Evolutionary conservation across 2,329 filamentous ascomycete species (phyloP), one percentile per base, ranked within the genome.

Genomic region (Onygena corvina): DNA sequence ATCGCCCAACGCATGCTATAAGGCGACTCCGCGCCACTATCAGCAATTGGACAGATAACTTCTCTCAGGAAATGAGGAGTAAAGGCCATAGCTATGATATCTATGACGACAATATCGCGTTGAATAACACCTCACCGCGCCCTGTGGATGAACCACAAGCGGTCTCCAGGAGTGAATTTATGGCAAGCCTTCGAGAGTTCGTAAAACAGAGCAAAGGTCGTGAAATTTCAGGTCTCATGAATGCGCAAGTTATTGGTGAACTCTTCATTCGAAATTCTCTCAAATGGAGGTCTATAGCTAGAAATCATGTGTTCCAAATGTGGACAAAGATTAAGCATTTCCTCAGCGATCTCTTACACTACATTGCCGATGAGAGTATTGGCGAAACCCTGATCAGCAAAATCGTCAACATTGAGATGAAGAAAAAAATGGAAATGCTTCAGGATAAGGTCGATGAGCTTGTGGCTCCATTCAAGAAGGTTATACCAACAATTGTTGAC

Each of bases 241-340:
- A 69, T 49, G 64, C 67, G 1, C 56, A 64, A 1, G 52, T 70
- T 1, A 53, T 71, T 12, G 62, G 62, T 2, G 66, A 69, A 40
- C 53, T 71, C 1, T 71, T 70, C 44, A 62, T 63, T 56, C 64
- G 67, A 46, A 64, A 68, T 51, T 65, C 62, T 2, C 54, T 53
- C 2, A 57, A 58, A 25, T 70, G 67, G 67, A 49, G 59, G 1
- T 21, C 49, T 4, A 53, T 68, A 2, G 61, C 67, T 7, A 54
- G 49, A 18, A 49, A 50, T 4, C 53, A 57, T 33, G 50, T 55
- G 14, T 52, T 49, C 23, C 53, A 55, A 42, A 27, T 54, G 6
- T 57, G 55, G 55, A 55, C 53, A 18, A 52, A 49, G 18, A 47
- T 55, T 6, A 57, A 54, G 14, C 51, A 48, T 18, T 56, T 56